A percentile compares a stretch with the other conserved stretches of the same genome.
phyloP scores from a whole-genome alignment of 2,329 filamentous ascomycete species.

The Berkeleyomyces basicola region DNA sequence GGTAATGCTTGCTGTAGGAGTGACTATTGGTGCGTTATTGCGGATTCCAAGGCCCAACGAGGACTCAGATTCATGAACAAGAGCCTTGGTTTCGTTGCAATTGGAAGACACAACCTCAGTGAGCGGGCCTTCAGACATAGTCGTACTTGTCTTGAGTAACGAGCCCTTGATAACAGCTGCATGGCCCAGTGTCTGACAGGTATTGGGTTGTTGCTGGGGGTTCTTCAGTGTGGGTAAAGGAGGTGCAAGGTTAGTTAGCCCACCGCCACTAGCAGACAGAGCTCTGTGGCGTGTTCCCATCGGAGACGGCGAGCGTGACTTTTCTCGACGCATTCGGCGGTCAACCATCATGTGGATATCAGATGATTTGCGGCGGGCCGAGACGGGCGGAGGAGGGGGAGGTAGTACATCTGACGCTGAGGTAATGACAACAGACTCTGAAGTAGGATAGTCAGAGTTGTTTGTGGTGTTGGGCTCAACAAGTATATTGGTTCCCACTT shows the following conservation, averaged over 20 bases:
- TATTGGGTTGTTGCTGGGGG: conserved; percentile 17
- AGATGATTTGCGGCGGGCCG: conserved; percentile 23
- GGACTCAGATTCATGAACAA: conserved; percentile 1
- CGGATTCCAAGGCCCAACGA: conserved; percentile 4
- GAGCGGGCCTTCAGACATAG: conserved; percentile 13
- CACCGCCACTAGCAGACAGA: conserved; percentile 24
- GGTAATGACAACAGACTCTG: background rate
- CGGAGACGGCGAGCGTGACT: conserved; percentile 39
- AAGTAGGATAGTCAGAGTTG: background rate
- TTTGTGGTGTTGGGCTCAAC: background rate
- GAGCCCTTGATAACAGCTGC: conserved; percentile 36
- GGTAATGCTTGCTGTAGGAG: background rate
- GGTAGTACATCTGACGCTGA: conserved; percentile 14
- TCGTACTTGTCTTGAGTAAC: conserved; percentile 22
- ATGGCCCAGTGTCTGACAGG: conserved; percentile 20
- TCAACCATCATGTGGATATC: conserved; percentile 38
- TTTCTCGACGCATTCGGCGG: conserved; percentile 32
- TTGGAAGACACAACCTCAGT: background rate
- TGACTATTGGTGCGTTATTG: background rate
- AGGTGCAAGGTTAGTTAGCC: conserved; percentile 24
- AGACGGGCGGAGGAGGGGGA: conserved; percentile 18
- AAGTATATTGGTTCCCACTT: background rate
- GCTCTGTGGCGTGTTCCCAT: conserved; percentile 21
- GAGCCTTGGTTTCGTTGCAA: background rate
- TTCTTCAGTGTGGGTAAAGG: conserved; percentile 17